A percentile compares a stretch with the other conserved stretches of the same genome.
These are phyloP conservation scores for Lasiosphaeria hispida DNA, from an alignment of 495 filamentous ascomycete species.

Conservation along the genomic window DNA sequence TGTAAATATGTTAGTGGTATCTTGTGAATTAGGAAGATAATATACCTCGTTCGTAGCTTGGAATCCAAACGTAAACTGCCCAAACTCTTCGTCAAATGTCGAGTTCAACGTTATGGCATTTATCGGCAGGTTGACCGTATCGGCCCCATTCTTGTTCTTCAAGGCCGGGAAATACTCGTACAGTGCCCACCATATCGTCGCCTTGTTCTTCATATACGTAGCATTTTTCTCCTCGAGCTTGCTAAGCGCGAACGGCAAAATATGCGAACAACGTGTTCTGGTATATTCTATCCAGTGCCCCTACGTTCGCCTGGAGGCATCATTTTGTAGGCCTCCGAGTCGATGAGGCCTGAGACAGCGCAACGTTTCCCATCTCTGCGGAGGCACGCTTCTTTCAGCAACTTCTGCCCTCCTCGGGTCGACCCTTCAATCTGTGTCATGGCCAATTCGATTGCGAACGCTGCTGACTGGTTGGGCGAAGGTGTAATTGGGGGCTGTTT, in stretches of 20 bases:
- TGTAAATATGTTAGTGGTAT: too few relatives aligned
- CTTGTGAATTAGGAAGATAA: too few relatives aligned
- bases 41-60: too few relatives aligned
- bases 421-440: too few relatives aligned
- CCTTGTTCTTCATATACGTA: slow-evolving; percentile 7
- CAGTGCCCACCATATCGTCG: slow-evolving; percentile 8
- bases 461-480: slow-evolving; percentile 6
- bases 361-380: slow-evolving; percentile 2
- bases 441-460: slow-evolving; percentile 8
- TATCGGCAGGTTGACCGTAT: too few relatives aligned
- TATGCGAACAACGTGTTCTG: neutral
- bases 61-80: too few relatives aligned
- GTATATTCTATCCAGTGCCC: neutral
- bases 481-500: slow-evolving; percentile 7
- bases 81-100: too few relatives aligned
- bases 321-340: neutral
- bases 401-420: slow-evolving; percentile 1
- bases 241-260: slow-evolving; percentile 9
- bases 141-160: neutral
- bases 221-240: slow-evolving; percentile 1
- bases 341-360: slow-evolving; percentile 1
- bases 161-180: neutral
- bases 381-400: slow-evolving; percentile 8
- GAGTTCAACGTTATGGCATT: too few relatives aligned
- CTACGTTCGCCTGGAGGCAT: too few relatives aligned